These are phyloP conservation scores for Lentinula sp. DNA, from an alignment of 768 basidiomycete species.

Conservation along the genomic window DNA sequence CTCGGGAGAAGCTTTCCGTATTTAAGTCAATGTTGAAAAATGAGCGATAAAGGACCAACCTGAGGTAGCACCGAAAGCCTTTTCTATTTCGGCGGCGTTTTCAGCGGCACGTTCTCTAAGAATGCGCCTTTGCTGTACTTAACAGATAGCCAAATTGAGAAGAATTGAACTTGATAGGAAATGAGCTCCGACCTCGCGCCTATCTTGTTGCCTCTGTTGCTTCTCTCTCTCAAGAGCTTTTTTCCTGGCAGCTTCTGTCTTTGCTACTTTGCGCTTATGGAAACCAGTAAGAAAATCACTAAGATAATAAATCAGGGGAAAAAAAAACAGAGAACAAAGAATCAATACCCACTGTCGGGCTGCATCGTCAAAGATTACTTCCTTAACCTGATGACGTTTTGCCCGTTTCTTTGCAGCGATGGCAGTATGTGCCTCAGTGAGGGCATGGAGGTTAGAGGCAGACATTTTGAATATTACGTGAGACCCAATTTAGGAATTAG, in stretches of 20 bases:
- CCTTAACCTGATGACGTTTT: constrained; percentile 63
- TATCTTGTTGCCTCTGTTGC: constrained; percentile 63
- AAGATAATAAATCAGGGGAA: constrained; percentile 7
- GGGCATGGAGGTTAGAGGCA: constrained; percentile 37
- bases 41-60: constrained; percentile 25
- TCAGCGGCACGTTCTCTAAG: constrained; percentile 71
- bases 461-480: not conserved
- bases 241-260: constrained; percentile 67
- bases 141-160: constrained; percentile 4
- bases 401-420: constrained; percentile 64
- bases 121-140: constrained; percentile 62
- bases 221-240: constrained; percentile 76
- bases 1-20: constrained; percentile 17
- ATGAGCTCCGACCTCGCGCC: constrained; percentile 60
- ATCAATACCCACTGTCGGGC: constrained; percentile 56
- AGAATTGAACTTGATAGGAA: constrained; percentile 11
- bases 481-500: not conserved
- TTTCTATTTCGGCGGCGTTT: constrained; percentile 76
- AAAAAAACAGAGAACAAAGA: constrained; percentile 4
- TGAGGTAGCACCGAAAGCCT: constrained; percentile 51
- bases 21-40: not conserved
- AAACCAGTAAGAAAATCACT: constrained; percentile 94
- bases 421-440: constrained; percentile 59
- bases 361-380: constrained; percentile 82
- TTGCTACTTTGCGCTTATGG: constrained; percentile 85